Evolutionary conservation across 2,329 filamentous ascomycete species (phyloP), one percentile per base, ranked within the genome.

Genomic region (Lasiodiplodia hormozganensis): DNA sequence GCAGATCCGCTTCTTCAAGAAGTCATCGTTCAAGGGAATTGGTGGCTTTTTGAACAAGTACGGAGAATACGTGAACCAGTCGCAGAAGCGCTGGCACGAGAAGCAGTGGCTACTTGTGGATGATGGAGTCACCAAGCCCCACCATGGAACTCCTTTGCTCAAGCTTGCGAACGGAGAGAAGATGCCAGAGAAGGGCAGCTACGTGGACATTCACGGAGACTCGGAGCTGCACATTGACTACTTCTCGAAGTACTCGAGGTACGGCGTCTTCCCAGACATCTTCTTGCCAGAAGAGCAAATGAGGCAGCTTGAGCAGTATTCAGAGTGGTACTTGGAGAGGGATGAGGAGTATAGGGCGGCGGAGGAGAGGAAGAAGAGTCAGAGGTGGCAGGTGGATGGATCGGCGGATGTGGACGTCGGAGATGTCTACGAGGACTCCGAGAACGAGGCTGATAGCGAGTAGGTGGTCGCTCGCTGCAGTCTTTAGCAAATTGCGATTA

Each of bases 71-170:
- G 16, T 18, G 3, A 62, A 62, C 40, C 23, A 16, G 8, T 1
- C n/a, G 6, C 36, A 43, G 25, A 43, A 43, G 25, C 8, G 11
- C 2, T 49, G 58, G 40, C 58, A 62, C 18, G 58, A 62, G 25
- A 31, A 34, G 25, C 36, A 43, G 18, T 62, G 58, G 58, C n/a
- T 67, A 7, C 64, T 58, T 2, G 21, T 67, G 3, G 11, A 49
- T n/a, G 38, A 67, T n/a, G 38, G 52, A 3, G n/a, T 5, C 1
- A 58, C 64, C 18, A 11, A 1, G 16, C 25, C 25, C 1, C 64
- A 67, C 4, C 23, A 56, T 7, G 52, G 21, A n/a, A 67, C 52
- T 8, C 64, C 64, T 0, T 3, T 67, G 40, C 21, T 67, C 5
- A 28, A 7, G 4, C 34, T 67, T 6, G 54, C 25, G 4, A 11